Evolutionary conservation across 2,329 filamentous ascomycete genomes (phyloP), one percentile per base, ranked within the genome.

Genomic region (Colletotrichum filicis): DNA sequence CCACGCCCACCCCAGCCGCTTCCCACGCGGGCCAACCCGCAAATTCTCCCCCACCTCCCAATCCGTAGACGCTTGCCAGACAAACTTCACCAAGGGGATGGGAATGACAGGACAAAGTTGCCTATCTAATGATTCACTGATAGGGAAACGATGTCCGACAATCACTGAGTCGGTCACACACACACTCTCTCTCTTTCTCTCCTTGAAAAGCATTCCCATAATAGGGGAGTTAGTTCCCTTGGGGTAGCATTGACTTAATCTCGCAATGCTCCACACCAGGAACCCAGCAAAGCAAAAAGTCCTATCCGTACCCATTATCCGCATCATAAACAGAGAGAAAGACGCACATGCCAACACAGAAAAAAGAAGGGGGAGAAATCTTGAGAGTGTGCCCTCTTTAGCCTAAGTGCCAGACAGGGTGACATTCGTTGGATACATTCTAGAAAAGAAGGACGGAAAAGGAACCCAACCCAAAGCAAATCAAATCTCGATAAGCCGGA

Each of bases 191-290:
- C 42, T 55, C 12, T 26, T 28, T 12, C 32, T 35, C 32, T 35
- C 32, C 11, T 14, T 28, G 14, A 26, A 6, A 28, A 55, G 32
- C 12, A n/a, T 24, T 49, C 28, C 28, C 26, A 32, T 56, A 30
- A 42, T 26, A 28, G 49, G 35, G 37, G 37, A 42, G 37, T 42
- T 42, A 19, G 37, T 42, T 42, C 14, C 37, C 37, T 16, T 42
- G 14, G 58, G 66, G 66, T 57, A 59, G 66, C 71, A 73, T 70
- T 73, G 71, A 70, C 71, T 66, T 61, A 73, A 73, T 73, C 71
- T 73, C 61, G 66, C 35, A 57, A 56, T 65, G 71, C 71, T 66
- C 71, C 71, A 73, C 71, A 61, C 49, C 35, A 60, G 55, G 12
- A 49, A 49, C 42, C 42, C 42, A 49, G 42, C 42, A 49, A 49